These are phyloP conservation scores for Aspergillus neoniger DNA, from an alignment of 2,329 filamentous ascomycete genomes.

Conservation along the genomic window DNA sequence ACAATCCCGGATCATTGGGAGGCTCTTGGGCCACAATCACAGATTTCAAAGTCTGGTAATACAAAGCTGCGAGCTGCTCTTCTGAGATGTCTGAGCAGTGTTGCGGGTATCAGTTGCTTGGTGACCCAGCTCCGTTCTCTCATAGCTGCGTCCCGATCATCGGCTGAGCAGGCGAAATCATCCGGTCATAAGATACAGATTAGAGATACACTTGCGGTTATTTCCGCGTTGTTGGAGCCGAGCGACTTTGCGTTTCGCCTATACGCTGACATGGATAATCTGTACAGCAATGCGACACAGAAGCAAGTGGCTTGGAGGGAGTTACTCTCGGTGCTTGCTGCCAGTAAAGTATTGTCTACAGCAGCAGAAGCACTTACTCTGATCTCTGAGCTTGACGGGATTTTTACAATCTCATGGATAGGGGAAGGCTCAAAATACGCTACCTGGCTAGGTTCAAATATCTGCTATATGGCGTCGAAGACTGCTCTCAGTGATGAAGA, in stretches of 20 bases:
- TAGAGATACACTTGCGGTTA: constrained; percentile 38
- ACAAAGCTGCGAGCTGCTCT: constrained; percentile 50
- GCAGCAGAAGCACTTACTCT: constrained; percentile 56
- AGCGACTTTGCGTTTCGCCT: constrained; percentile 46
- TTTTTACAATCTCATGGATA: constrained; percentile 57
- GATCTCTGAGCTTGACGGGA: constrained; percentile 32
- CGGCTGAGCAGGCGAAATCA: constrained; percentile 33
- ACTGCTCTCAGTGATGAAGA: constrained; percentile 42
- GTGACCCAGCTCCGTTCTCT: constrained; percentile 68
- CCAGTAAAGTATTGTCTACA: constrained; percentile 61
- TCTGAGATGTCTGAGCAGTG: constrained; percentile 66
- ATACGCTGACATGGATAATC: constrained; percentile 46
- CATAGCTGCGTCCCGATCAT: constrained; percentile 39
- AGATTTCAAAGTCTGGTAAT: constrained; percentile 17
- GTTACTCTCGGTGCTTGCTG: constrained; percentile 58
- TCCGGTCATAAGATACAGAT: constrained; percentile 38
- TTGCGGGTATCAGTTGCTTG: constrained; percentile 76
- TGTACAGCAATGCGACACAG: constrained; percentile 47
- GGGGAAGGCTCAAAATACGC: constrained; percentile 66
- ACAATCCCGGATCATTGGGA: constrained; percentile 84
- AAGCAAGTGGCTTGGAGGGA: constrained; percentile 65
- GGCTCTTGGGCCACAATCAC: constrained; percentile 47
- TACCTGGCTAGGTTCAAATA: constrained; percentile 69
- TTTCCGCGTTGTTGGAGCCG: constrained; percentile 46
- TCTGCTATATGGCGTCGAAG: constrained; percentile 49